phyloP scores from a whole-genome alignment of 176 grass and related monocot genomes.

The Calamus simplicifolius region DNA sequence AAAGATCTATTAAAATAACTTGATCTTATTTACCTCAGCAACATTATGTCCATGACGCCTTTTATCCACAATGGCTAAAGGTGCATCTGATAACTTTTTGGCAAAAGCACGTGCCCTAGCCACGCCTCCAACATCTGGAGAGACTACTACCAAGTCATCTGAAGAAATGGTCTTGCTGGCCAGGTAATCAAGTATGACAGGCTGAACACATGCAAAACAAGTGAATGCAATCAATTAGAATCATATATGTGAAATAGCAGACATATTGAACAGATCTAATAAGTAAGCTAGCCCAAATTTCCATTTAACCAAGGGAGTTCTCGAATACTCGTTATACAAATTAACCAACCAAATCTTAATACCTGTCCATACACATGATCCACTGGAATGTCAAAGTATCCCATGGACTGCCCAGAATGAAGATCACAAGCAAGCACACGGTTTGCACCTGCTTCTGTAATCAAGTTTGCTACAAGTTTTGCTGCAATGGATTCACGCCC shows the following conservation, averaged over 20 bases:
- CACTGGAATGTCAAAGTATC: slow-evolving; percentile 96
- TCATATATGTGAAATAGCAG: no score
- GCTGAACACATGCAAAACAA: slow-evolving; percentile 45
- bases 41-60: slow-evolving; percentile 95
- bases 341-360: not conserved
- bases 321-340: not conserved
- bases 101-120: slow-evolving; percentile 92
- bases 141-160: slow-evolving; percentile 88
- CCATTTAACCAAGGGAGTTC: no score
- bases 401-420: slow-evolving; percentile 98
- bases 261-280: no score
- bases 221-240: not conserved
- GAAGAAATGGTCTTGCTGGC: slow-evolving; percentile 86
- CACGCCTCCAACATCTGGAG: slow-evolving; percentile 93
- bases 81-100: slow-evolving; percentile 91
- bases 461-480: slow-evolving; percentile 99
- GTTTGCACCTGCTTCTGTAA: slow-evolving; percentile 96
- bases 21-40: slow-evolving; percentile 51
- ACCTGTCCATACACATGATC: slow-evolving; percentile 99
- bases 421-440: slow-evolving; percentile 95
- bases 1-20: no score
- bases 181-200: slow-evolving; percentile 97
- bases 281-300: no score
- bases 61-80: slow-evolving; percentile 97
- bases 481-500: slow-evolving; percentile 98